Percentiles rank a stretch among this genome's conserved stretches.
Conservation (phyloP, 2,329 filamentous ascomycete genomes). For the Fusarium subglutinans region DNA sequence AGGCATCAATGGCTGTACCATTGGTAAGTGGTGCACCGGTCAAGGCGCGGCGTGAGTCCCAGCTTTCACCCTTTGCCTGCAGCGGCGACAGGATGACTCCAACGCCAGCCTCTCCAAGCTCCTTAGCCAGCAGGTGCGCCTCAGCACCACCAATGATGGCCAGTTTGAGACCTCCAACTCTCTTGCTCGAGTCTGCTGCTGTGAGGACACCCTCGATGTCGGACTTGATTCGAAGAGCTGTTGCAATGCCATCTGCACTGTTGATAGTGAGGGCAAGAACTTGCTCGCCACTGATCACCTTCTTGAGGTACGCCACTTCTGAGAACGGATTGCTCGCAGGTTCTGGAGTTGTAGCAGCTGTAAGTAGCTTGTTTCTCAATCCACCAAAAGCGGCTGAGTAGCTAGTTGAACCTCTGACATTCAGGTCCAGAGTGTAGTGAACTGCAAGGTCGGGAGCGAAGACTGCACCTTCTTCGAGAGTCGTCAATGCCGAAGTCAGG, state of each 20-base stretch:
- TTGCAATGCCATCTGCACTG: conserved; percentile 70
- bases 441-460: conserved; percentile 64
- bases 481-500: conserved; percentile 58
- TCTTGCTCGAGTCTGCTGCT: background rate
- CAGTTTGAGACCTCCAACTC: conserved; percentile 55
- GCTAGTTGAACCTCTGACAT: conserved; percentile 53
- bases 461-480: conserved; percentile 59
- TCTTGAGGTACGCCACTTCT: conserved; percentile 60
- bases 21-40: conserved; percentile 73
- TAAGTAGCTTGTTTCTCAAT: conserved; percentile 63
- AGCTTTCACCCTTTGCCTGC: conserved; percentile 62
- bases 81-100: conserved; percentile 69
- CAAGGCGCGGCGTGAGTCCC: conserved; percentile 70
- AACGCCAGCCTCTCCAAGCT: conserved; percentile 65
- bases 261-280: conserved; percentile 68
- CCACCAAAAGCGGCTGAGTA: conserved; percentile 63
- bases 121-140: conserved; percentile 65
- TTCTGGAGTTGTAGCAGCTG: conserved; percentile 54
- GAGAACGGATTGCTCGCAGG: conserved; percentile 54
- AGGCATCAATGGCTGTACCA: conserved; percentile 66
- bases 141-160: conserved; percentile 71
- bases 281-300: conserved; percentile 62
- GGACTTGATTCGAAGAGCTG: conserved; percentile 66
- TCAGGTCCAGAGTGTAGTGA: conserved; percentile 65
- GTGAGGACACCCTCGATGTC: conserved; percentile 59